Base-by-base conservation (phyloP, 257 asterid genomes). In the Salvia miltiorrhiza region DNA sequence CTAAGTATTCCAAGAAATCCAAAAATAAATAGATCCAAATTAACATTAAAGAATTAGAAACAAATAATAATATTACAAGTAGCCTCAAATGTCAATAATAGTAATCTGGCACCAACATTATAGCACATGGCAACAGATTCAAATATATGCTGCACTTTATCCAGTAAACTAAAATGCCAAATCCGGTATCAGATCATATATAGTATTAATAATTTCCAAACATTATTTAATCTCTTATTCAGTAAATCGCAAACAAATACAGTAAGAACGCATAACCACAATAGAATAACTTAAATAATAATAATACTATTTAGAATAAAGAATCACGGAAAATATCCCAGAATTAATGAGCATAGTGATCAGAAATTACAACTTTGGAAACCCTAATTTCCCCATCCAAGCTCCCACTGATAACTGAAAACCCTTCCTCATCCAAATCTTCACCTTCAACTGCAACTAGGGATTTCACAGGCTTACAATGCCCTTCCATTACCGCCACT, bases 331-430 rank as follows among this genome's bases (percentile, higher is more conserved):
- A 48, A 48, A 48, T 0, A 0, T 4, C 6, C 23, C 40, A 30
- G 5, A 30, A 30, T 60, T 2, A 48, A 60, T 48, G 9, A 40
- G 41, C 49, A 4, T 21, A 44, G 6, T 49, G 35, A 54, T 67
- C 23, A 70, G 77, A 65, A 54, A 67, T 43, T 30, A 72, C n/a
- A 40, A 84, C 71, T 76, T 82, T 76, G 90, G 90, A 87, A 17
- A 78, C 82, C 78, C 76, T 79, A 39, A 87, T 84, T 69, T 87
- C 85, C 47, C 90, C 90, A 73, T 82, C 88, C 65, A 82, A 32
- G 44, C 90, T 82, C 45, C 93, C 90, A 76, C 90, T 84, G 8
- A 80, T 75, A 14, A 84, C 81, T 6, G 81, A 57, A 32, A 84
- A 60, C 11, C 56, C 12, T n/a, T 61, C 80, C 30, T 78, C 65